A percentile compares a stretch with the other conserved stretches of the same genome.
Evolutionary conservation across 129 eudicot species (phyloP).

Genomic region (Centrapalus pauciflorus): DNA sequence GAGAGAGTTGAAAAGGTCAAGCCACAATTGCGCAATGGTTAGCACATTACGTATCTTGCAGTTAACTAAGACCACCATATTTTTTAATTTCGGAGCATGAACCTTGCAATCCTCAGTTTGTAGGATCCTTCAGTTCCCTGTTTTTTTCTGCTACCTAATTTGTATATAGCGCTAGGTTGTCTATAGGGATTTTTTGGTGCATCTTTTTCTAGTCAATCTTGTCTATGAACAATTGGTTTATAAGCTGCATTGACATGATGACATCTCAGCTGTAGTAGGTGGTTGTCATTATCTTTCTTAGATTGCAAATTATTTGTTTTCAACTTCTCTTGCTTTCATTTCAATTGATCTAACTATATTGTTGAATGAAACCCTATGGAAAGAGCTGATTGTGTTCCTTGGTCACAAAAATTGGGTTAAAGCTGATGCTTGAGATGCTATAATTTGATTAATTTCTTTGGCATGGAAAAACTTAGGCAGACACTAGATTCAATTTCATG

Average conservation of each 20-base stretch:
- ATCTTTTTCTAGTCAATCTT: not conserved
- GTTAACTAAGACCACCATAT: too few relatives aligned
- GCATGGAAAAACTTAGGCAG: not conserved
- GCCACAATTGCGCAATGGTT: too few relatives aligned
- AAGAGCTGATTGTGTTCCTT: not conserved
- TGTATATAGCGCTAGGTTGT: not conserved
- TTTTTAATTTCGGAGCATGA: not conserved
- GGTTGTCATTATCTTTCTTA: not conserved
- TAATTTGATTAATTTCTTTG: too few relatives aligned
- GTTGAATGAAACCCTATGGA: not conserved
- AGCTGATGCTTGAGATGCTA: not conserved
- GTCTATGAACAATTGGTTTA: not conserved
- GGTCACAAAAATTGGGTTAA: not conserved
- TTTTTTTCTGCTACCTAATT: not conserved
- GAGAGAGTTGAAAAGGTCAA: too few relatives aligned
- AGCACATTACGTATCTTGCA: too few relatives aligned
- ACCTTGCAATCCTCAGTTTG: not conserved
- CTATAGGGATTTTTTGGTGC: not conserved
- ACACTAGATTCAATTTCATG: constrained; percentile 2
- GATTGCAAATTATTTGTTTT: not conserved
- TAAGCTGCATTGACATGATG: not conserved
- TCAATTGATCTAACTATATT: not conserved
- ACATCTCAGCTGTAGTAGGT: not conserved
- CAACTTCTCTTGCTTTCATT: not conserved
- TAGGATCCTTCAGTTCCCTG: not conserved